These are phyloP conservation scores for Moesziomyces sp. DNA, from an alignment of 1,284 basidiomycete species.

Conservation along the genomic window DNA sequence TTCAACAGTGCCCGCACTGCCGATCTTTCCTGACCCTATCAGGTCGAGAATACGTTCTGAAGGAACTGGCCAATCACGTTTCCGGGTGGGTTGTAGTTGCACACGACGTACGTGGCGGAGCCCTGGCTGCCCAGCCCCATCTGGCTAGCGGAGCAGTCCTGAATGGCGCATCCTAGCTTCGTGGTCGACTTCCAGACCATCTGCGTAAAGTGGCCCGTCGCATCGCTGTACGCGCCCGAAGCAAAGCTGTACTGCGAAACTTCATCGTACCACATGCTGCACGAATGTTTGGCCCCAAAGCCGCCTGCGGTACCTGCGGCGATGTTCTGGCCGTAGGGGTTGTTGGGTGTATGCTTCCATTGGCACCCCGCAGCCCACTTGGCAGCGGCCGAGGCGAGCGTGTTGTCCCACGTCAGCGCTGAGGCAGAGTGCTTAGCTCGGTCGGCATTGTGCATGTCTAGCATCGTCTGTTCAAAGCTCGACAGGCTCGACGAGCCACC, in stretches of 20 bases:
- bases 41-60: constrained; percentile 28
- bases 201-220: constrained; percentile 55
- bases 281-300: constrained; percentile 24
- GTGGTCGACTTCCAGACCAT: constrained; percentile 45
- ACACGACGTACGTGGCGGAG: constrained; percentile 30
- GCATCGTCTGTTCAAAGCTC: constrained; percentile 13
- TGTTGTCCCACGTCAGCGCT: constrained; percentile 32
- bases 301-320: constrained; percentile 22
- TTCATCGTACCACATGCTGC: constrained; percentile 49
- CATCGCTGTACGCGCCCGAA: constrained; percentile 24
- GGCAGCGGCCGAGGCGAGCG: constrained; percentile 28
- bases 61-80: constrained; percentile 36
- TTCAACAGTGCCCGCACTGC: not conserved
- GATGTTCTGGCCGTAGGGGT: constrained; percentile 52
- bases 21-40: not conserved
- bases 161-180: constrained; percentile 38
- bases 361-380: constrained; percentile 31
- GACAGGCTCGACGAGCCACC: constrained; percentile 6
- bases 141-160: constrained; percentile 15
- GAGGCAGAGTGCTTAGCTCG: constrained; percentile 34
- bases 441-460: constrained; percentile 31
- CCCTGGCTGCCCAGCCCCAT: constrained; percentile 13
- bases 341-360: constrained; percentile 47
- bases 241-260: constrained; percentile 36
- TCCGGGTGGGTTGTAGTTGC: constrained; percentile 48